phyloP scores from a whole-genome alignment of 371 early-diverging fungal genomes.

The Basidiobolus meristosporus region DNA sequence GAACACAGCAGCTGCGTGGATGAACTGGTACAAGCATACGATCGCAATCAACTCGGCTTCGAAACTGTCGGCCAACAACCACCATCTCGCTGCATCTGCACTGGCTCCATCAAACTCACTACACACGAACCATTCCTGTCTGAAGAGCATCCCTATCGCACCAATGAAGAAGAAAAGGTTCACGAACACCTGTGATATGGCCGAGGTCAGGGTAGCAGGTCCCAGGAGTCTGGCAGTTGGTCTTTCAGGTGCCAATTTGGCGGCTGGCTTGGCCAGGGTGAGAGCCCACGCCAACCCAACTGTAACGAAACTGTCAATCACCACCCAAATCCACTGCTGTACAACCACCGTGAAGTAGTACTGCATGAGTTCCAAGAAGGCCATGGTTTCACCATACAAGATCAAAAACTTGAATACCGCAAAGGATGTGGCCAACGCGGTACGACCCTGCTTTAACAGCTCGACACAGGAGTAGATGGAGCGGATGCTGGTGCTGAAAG shows the following conservation, averaged over 20 bases:
- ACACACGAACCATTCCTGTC: slow-evolving; percentile 45
- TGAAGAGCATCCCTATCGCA: slow-evolving; percentile 27
- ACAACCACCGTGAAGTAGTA: slow-evolving; percentile 31
- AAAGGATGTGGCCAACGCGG: slow-evolving; percentile 54
- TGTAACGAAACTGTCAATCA: slow-evolving; percentile 42
- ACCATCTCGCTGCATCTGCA: slow-evolving; percentile 48
- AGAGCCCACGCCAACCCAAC: slow-evolving; percentile 47
- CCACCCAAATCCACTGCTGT: slow-evolving; percentile 44
- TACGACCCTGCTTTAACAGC: slow-evolving; percentile 49
- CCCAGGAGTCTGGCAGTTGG: slow-evolving; percentile 59
- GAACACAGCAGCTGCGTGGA: slow-evolving; percentile 38
- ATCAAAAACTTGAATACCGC: slow-evolving; percentile 55
- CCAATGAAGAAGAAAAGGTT: slow-evolving; percentile 31
- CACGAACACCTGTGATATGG: slow-evolving; percentile 37
- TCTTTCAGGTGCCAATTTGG: slow-evolving; percentile 22
- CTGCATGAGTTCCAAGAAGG: slow-evolving; percentile 34
- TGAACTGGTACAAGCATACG: slow-evolving; percentile 35
- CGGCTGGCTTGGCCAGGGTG: slow-evolving; percentile 36
- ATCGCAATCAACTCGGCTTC: slow-evolving; percentile 32
- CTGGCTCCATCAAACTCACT: slow-evolving; percentile 41
- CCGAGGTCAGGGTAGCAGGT: slow-evolving; percentile 39
- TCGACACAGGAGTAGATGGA: slow-evolving; percentile 48
- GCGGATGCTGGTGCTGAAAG: slow-evolving; percentile 51
- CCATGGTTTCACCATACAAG: slow-evolving; percentile 59
- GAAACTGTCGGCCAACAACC: slow-evolving; percentile 56